These are phyloP conservation scores for Nannizzia gypsea DNA, from an alignment of 2,329 filamentous ascomycete genomes.

Conservation along the genomic window DNA sequence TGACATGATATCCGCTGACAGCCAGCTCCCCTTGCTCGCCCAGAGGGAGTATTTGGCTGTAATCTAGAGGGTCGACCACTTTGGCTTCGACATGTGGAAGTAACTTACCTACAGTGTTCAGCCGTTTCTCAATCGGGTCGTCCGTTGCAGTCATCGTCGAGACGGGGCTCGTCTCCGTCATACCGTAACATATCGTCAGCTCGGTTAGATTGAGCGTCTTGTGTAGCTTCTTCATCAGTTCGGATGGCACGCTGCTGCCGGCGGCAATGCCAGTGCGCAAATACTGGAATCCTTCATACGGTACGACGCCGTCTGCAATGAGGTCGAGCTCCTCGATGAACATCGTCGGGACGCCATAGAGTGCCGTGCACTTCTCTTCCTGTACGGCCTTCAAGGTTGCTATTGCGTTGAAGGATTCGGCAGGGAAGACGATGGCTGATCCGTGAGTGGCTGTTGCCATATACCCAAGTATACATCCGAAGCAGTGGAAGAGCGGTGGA, in stretches of 20 bases:
- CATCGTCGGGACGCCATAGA: slow-evolving; percentile 93
- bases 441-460: slow-evolving; percentile 85
- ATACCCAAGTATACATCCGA: slow-evolving; percentile 83
- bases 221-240: slow-evolving; percentile 57
- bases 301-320: slow-evolving; percentile 43
- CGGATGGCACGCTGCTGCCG: slow-evolving; percentile 69
- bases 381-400: slow-evolving; percentile 56
- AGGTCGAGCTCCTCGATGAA: slow-evolving; percentile 78
- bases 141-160: slow-evolving; percentile 67
- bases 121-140: slow-evolving; percentile 62
- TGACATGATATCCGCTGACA: slow-evolving; percentile 72
- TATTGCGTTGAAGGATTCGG: slow-evolving; percentile 71
- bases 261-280: slow-evolving; percentile 86
- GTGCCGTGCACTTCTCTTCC: slow-evolving; percentile 51
- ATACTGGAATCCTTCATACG: slow-evolving; percentile 46
- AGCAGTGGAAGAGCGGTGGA: slow-evolving; percentile 56
- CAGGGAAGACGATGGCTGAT: slow-evolving; percentile 70
- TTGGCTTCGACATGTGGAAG: slow-evolving; percentile 75
- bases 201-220: slow-evolving; percentile 62
- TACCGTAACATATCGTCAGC: slow-evolving; percentile 88
- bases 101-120: slow-evolving; percentile 63
- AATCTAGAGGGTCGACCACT: slow-evolving; percentile 60
- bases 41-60: slow-evolving; percentile 47
- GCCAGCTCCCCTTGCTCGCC: slow-evolving; percentile 68
- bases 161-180: slow-evolving; percentile 74